phyloP scores from a whole-genome alignment of 495 filamentous ascomycete genomes.

The Trichoderma gamsii region DNA sequence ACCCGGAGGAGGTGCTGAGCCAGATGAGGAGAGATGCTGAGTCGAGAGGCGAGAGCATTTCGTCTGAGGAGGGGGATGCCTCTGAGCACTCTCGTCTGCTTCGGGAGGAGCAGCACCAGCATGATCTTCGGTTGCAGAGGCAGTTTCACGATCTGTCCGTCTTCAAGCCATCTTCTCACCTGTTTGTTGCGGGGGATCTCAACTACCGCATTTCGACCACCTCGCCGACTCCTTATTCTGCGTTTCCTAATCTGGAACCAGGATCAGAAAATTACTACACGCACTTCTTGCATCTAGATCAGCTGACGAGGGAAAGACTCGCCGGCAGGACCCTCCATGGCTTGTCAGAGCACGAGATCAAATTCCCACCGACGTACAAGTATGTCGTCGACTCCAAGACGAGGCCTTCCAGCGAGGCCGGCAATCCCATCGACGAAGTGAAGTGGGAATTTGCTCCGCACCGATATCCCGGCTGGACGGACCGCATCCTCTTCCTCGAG shows the following conservation, averaged over 20 bases:
- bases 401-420: not conserved
- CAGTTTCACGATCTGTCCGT: conserved; percentile 44
- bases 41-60: conserved; percentile 20
- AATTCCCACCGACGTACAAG: conserved; percentile 93
- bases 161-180: conserved; percentile 65
- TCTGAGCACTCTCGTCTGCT: conserved; percentile 15
- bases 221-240: conserved; percentile 46
- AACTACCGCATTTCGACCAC: conserved; percentile 79
- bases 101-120: conserved; percentile 6
- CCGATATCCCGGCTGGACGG: conserved; percentile 91
- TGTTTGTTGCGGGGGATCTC: conserved; percentile 85
- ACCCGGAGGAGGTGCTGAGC: conserved; percentile 30
- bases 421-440: conserved; percentile 30
- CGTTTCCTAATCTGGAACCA: conserved; percentile 57
- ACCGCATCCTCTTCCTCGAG: conserved; percentile 78
- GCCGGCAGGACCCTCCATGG: conserved; percentile 66
- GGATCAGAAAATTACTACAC: conserved; percentile 40
- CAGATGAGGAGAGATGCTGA: not conserved
- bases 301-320: conserved; percentile 62
- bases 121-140: conserved; percentile 17
- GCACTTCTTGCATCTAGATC: conserved; percentile 63
- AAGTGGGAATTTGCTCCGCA: conserved; percentile 70
- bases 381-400: conserved; percentile 35
- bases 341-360: conserved; percentile 63
- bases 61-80: conserved; percentile 26